Conservation (phyloP, 768 basidiomycete genomes). For the Pisolithus marmoratus region DNA sequence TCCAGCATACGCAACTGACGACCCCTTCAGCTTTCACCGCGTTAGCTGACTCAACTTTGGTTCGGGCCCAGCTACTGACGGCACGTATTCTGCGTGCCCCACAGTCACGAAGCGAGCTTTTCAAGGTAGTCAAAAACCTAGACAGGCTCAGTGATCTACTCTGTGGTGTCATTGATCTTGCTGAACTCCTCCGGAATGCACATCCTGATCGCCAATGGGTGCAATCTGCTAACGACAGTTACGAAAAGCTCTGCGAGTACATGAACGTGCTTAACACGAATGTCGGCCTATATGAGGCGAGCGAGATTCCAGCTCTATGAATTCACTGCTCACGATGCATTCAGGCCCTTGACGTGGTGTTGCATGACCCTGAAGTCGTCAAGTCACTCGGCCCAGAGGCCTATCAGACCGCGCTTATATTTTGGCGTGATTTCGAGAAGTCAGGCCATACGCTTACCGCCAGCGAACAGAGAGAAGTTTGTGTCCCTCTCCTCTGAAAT, state of each 20-base stretch:
- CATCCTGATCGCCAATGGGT: conserved; percentile 88
- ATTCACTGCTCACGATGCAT: conserved; percentile 13
- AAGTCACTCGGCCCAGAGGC: conserved; percentile 67
- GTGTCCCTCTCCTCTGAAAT: conserved; percentile 89
- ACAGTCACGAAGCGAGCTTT: conserved; percentile 67
- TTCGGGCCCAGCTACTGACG: conserved; percentile 77
- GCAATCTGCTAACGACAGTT: conserved; percentile 76
- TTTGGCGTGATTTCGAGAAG: conserved; percentile 96
- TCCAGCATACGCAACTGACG: conserved; percentile 70
- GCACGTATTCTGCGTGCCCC: conserved; percentile 73
- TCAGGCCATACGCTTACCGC: conserved; percentile 90
- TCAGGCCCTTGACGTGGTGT: conserved; percentile 66
- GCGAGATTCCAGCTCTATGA: conserved; percentile 24
- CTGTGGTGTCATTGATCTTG: conserved; percentile 94
- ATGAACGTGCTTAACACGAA: conserved; percentile 98
- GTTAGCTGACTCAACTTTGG: conserved; percentile 73
- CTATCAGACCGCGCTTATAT: conserved; percentile 84
- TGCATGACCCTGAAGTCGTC: conserved; percentile 63
- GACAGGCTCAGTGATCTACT: conserved; percentile 95
- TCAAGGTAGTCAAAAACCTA: conserved; percentile 89
- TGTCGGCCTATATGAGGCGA: conserved; percentile 81
- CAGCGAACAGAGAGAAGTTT: conserved; percentile 70
- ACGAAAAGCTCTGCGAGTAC: conserved; percentile 89
- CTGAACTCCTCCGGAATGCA: conserved; percentile 88
- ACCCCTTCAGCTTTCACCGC: conserved; percentile 63